A percentile compares a stretch with the other conserved stretches of the same genome.
Evolutionary conservation across 768 basidiomycete genomes (phyloP).

Genomic region (Pulveroboletus sp.): DNA sequence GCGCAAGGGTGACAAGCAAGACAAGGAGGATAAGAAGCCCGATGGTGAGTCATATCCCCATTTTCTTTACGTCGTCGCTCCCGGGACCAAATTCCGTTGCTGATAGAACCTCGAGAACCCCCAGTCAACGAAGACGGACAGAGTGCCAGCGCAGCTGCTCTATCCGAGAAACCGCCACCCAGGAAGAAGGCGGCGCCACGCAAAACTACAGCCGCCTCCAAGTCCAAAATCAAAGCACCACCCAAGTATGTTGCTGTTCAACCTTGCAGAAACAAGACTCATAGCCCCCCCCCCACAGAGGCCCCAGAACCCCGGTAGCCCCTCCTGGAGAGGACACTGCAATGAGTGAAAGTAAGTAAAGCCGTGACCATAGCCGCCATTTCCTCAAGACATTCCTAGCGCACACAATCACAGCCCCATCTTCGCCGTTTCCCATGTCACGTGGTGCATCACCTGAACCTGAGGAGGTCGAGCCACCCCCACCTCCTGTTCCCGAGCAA

Average conservation of each 20-base stretch:
- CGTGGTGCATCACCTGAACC: constrained; percentile 45
- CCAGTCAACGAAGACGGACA: constrained; percentile 22
- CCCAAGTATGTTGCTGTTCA: constrained; percentile 24
- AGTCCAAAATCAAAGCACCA: constrained; percentile 29
- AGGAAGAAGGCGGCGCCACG: constrained; percentile 48
- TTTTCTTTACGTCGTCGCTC: constrained; percentile 21
- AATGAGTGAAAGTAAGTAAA: constrained; percentile 58
- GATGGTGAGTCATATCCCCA: constrained; percentile 35
- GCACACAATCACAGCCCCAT: constrained; percentile 66
- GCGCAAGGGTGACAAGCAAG: constrained; percentile 48
- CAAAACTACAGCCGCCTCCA: constrained; percentile 38
- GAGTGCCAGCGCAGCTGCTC: constrained; percentile 6
- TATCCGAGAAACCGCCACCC: constrained; percentile 35
- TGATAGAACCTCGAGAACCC: constrained; percentile 29
- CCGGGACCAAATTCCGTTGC: constrained; percentile 7
- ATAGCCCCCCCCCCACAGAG: constrained; percentile 26
- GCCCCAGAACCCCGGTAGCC: constrained; percentile 23
- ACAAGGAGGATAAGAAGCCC: constrained; percentile 42
- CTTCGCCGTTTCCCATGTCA: constrained; percentile 51
- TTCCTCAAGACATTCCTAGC: constrained; percentile 32
- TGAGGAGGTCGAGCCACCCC: constrained; percentile 32
- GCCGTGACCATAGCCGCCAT: neutral
- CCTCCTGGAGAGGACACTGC: constrained; percentile 46
- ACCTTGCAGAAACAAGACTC: neutral
- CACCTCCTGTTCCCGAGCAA: constrained; percentile 29